phyloP scores from a whole-genome alignment of 352 stramenopile genomes.

The Blastocystis sp. region DNA sequence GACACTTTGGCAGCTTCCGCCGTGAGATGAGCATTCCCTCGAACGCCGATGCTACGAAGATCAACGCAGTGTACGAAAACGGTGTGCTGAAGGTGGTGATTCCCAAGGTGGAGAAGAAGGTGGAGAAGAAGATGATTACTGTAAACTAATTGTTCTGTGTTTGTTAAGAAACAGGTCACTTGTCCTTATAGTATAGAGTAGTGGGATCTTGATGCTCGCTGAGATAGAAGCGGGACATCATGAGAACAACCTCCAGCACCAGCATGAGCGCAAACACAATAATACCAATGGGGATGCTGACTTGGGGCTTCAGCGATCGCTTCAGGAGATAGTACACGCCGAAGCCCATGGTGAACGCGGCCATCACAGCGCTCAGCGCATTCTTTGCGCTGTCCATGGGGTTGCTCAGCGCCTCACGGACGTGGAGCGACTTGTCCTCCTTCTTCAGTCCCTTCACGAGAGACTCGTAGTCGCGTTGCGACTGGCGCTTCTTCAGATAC shows the following conservation, averaged over 20 bases:
- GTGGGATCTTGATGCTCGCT: neutral
- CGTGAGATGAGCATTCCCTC: conserved; percentile 50
- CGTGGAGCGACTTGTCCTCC: neutral
- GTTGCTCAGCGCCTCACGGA: conserved; percentile 30
- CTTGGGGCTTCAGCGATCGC: neutral
- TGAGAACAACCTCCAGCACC: conserved; percentile 5
- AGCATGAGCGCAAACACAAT: conserved; percentile 32
- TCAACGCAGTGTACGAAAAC: neutral
- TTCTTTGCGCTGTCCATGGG: conserved; percentile 43
- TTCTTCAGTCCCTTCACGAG: neutral
- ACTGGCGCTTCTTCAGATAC: neutral
- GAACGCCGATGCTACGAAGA: conserved; percentile 4
- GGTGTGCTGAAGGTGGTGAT: neutral
- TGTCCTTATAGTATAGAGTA: neutral
- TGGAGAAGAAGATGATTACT: conserved; percentile 51
- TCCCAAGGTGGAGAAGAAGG: neutral
- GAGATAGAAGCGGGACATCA: conserved; percentile 42
- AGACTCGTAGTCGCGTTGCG: neutral
- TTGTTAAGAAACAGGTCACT: neutral
- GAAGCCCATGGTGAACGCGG: conserved; percentile 17
- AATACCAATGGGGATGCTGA: neutral
- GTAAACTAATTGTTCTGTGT: conserved; percentile 12
- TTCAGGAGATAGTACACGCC: conserved; percentile 5
- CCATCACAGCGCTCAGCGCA: neutral
- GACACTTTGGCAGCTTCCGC: conserved; percentile 60